phyloP scores from a whole-genome alignment of 208 protist genomes.

The Crithidia acanthocephali region DNA sequence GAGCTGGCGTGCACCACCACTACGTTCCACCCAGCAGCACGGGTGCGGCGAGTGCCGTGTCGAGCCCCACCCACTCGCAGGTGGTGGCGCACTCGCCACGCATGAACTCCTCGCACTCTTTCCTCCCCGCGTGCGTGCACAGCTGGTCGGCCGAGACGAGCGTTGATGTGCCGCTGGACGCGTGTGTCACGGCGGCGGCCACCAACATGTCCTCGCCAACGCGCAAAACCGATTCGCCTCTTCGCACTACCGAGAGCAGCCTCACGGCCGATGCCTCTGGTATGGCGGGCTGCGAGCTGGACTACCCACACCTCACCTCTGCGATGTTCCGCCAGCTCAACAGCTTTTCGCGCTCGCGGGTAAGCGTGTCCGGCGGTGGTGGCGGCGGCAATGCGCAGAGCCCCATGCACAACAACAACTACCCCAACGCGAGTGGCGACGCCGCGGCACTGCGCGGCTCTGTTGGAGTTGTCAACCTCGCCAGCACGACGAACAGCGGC shows the following conservation, averaged over 20 bases:
- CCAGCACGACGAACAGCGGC: slow-evolving; percentile 7
- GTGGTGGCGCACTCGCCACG: neutral
- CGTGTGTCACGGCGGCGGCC: neutral
- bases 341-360: slow-evolving; percentile 12
- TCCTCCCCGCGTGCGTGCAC: neutral
- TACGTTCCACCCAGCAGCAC: neutral
- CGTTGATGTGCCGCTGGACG: slow-evolving; percentile 23
- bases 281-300: neutral
- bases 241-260: slow-evolving; percentile 22
- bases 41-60: too few relatives aligned
- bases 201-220: neutral
- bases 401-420: neutral
- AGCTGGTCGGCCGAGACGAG: slow-evolving; percentile 18
- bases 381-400: neutral
- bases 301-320: neutral
- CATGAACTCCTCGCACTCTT: neutral
- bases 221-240: slow-evolving; percentile 11
- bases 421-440: neutral
- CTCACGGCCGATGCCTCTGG: neutral
- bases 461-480: neutral
- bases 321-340: slow-evolving; percentile 7
- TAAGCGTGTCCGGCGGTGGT: neutral
- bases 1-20: neutral
- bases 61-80: neutral
- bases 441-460: neutral